Evolutionary conservation across 2,329 filamentous ascomycete species (phyloP), one percentile per base, ranked within the genome.

Genomic region (Tolypocladium tropicale): DNA sequence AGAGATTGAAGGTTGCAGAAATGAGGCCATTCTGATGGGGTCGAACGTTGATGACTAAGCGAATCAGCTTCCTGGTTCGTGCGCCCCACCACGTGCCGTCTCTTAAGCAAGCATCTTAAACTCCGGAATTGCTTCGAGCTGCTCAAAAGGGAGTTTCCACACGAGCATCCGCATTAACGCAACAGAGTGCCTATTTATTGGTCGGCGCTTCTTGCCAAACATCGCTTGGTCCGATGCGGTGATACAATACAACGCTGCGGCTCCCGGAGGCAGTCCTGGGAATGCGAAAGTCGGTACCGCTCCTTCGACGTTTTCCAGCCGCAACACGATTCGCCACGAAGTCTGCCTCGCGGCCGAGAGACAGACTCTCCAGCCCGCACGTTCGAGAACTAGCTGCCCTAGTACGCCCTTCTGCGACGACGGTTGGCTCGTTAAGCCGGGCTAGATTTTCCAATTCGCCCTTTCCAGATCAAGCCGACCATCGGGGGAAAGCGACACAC

Each of bases 21-120:
- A 68, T 72, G 71, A 72, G 70, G 68, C 71, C 67, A 72, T 71
- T 64, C 61, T 67, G 64, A 66, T 65, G 65, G 64, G 62, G 62
- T 60, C 59, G 64, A 59, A 54, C 49, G 50, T 51, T 43, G 59
- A 69, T 72, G 70, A 72, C 66, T 72, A 69, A 72, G 69, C 70
- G 62, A 36, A 21, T 2, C 39, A 25, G n/a, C 10, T 30, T 12
- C 41, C 14, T 11, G 18, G 23, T 56, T 57, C 43, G 46, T 34
- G 34, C 50, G 51, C 55, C 53, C 53, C 41, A 55, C 49, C 49
- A 51, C 33, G 33, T 51, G 32, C 41, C 28, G 12, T n/a, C 18
- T 48, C 46, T 12, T 16, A n/a, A 21, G 28, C n/a, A n/a, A n/a
- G 11, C 9, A 32, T 28, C 18, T 49, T 18, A 21, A 32, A 16